Evolutionary conservation across 805 yeast species (phyloP).

Genomic region (Wickerhamomyces sydowiorum): DNA sequence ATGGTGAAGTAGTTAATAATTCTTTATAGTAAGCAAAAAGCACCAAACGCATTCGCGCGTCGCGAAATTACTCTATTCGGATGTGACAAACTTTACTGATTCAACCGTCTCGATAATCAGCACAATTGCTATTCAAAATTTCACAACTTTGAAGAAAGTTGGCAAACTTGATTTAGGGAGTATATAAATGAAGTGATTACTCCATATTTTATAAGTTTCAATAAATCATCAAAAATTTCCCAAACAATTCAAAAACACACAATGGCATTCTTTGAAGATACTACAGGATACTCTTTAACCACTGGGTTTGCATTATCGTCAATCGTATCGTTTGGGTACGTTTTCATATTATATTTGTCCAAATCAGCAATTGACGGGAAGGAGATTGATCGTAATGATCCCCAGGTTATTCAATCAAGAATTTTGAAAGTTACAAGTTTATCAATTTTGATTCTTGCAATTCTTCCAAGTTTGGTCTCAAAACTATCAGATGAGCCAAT

Average conservation of each 20-base stretch:
- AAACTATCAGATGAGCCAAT: conserved; percentile 4
- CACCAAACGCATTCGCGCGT: too few relatives aligned
- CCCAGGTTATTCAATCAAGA: conserved; percentile 35
- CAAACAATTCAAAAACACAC: too few relatives aligned
- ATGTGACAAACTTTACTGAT: neutral
- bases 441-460: conserved; percentile 1
- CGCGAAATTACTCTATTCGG: neutral
- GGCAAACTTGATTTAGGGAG: too few relatives aligned
- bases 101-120: neutral
- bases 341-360: conserved; percentile 32
- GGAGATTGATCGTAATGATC: conserved; percentile 34
- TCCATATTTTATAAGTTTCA: too few relatives aligned
- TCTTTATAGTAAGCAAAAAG: too few relatives aligned
- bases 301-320: conserved; percentile 23
- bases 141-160: neutral
- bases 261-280: neutral
- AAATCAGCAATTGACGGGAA: conserved; percentile 11
- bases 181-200: neutral
- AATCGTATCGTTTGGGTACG: conserved; percentile 40
- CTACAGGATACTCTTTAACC: conserved; percentile 1
- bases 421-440: conserved; percentile 28
- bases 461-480: conserved; percentile 8
- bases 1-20: too few relatives aligned
- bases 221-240: too few relatives aligned
- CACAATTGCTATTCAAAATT: neutral